phyloP scores from a whole-genome alignment of 2,329 filamentous ascomycete species.

The Aspergillus pseudoviridinutans region DNA sequence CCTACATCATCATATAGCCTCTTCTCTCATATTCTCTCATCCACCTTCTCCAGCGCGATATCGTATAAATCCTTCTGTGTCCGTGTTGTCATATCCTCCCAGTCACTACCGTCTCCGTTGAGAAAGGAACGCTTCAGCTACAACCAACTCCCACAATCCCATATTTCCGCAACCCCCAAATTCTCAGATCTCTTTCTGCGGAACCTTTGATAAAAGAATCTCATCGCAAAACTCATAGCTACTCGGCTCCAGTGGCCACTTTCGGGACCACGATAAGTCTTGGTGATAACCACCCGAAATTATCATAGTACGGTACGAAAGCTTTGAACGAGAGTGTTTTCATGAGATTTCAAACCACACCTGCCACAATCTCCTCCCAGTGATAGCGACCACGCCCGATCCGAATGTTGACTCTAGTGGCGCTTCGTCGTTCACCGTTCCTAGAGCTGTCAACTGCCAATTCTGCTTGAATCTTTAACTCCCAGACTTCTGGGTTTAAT shows the following conservation, averaged over 20 bases:
- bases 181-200: neutral
- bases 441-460: neutral
- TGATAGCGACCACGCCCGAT: neutral
- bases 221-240: neutral
- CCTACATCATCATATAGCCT: neutral
- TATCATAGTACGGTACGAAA: neutral
- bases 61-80: constrained; percentile 1
- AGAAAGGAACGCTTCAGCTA: constrained; percentile 3
- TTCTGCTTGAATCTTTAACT: neutral
- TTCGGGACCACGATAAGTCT: neutral
- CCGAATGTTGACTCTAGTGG: constrained; percentile 10
- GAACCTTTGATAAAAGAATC: neutral
- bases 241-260: neutral
- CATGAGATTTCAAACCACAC: neutral
- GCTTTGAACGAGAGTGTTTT: neutral
- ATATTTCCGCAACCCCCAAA: constrained; percentile 2
- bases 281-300: neutral
- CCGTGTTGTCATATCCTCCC: neutral
- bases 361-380: neutral
- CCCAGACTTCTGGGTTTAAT: neutral
- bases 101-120: neutral
- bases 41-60: no score
- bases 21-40: neutral
- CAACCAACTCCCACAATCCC: constrained; percentile 1
- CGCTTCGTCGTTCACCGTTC: neutral